Percentiles rank a stretch among this genome's conserved stretches.
phyloP scores from a whole-genome alignment of 1,284 basidiomycete species.

The Phlebopus sp. region DNA sequence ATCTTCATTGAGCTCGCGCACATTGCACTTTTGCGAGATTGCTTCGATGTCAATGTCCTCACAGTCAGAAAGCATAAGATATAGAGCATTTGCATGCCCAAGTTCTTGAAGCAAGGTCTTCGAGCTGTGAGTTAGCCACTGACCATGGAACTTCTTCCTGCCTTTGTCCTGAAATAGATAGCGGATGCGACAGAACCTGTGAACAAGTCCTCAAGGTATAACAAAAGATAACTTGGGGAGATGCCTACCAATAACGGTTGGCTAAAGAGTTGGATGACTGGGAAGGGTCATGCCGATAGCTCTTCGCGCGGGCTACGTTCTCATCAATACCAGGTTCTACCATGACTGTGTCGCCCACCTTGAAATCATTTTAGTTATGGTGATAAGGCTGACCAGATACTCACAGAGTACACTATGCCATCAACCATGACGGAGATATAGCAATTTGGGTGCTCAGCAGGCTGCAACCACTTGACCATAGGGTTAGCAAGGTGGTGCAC shows the following conservation, averaged over 20 bases:
- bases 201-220: not conserved
- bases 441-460: constrained; percentile 27
- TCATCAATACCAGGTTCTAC: constrained; percentile 51
- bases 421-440: constrained; percentile 52
- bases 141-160: constrained; percentile 55
- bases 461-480: constrained; percentile 47
- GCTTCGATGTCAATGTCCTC: constrained; percentile 47
- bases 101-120: constrained; percentile 63
- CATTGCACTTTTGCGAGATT: constrained; percentile 54
- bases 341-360: constrained; percentile 63
- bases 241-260: constrained; percentile 51
- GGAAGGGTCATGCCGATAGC: constrained; percentile 34
- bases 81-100: constrained; percentile 57
- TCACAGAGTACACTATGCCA: constrained; percentile 50
- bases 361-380: constrained; percentile 4
- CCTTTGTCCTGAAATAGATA: constrained; percentile 51
- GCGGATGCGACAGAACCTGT: constrained; percentile 62
- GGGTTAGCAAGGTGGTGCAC: constrained; percentile 50
- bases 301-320: constrained; percentile 35
- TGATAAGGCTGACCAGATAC: constrained; percentile 14
- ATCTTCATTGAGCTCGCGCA: constrained; percentile 40
- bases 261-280: constrained; percentile 46
- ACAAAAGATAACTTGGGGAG: not conserved
- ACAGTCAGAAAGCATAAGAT: constrained; percentile 49
- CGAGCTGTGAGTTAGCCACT: constrained; percentile 65